A percentile compares a stretch with the other conserved stretches of the same genome.
Evolutionary conservation across 2,329 filamentous ascomycete species (phyloP).

Genomic region (Penicillium sp.): DNA sequence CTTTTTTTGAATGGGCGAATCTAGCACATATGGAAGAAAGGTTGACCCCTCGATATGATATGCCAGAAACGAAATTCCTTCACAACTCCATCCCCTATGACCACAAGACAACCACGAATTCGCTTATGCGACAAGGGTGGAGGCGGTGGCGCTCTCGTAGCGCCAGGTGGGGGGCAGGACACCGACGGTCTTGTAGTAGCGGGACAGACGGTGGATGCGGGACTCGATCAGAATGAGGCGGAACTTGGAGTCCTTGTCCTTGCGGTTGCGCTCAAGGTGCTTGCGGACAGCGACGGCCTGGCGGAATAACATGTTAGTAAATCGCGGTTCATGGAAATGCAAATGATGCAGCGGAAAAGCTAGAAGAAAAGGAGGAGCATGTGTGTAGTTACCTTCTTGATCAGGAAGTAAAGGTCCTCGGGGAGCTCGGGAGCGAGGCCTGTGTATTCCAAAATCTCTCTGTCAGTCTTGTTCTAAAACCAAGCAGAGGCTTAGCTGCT

Average conservation of each 20-base stretch:
- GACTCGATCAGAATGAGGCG: slow-evolving; percentile 99
- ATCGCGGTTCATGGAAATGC: too few relatives aligned
- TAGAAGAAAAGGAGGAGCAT: not conserved
- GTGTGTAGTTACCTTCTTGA: slow-evolving; percentile 83
- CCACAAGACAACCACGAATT: slow-evolving; percentile 30
- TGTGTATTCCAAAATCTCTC: slow-evolving; percentile 76
- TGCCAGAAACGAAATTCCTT: slow-evolving; percentile 6
- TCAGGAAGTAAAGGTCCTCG: slow-evolving; percentile 99
- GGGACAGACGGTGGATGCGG: slow-evolving; percentile 98
- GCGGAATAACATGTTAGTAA: slow-evolving; percentile 11
- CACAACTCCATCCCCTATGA: slow-evolving; percentile 20
- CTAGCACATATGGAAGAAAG: slow-evolving; percentile 22
- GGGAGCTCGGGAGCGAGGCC: slow-evolving; percentile 98
- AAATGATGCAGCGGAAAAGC: not conserved
- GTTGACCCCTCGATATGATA: slow-evolving; percentile 4
- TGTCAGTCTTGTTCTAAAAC: slow-evolving; percentile 76
- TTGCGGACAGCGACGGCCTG: slow-evolving; percentile 98
- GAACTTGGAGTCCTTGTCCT: slow-evolving; percentile 99
- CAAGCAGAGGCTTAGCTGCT: slow-evolving; percentile 76
- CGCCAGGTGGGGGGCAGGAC: slow-evolving; percentile 90
- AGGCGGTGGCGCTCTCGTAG: slow-evolving; percentile 97
- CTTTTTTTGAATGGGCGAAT: slow-evolving; percentile 28
- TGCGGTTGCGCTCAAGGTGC: slow-evolving; percentile 99
- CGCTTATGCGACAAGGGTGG: slow-evolving; percentile 86
- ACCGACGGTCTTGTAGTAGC: slow-evolving; percentile 98